Evolutionary conservation across 1,139 yeast genomes (phyloP), one percentile per base, ranked within the genome.

Genomic region (Candida dubliniensis): DNA sequence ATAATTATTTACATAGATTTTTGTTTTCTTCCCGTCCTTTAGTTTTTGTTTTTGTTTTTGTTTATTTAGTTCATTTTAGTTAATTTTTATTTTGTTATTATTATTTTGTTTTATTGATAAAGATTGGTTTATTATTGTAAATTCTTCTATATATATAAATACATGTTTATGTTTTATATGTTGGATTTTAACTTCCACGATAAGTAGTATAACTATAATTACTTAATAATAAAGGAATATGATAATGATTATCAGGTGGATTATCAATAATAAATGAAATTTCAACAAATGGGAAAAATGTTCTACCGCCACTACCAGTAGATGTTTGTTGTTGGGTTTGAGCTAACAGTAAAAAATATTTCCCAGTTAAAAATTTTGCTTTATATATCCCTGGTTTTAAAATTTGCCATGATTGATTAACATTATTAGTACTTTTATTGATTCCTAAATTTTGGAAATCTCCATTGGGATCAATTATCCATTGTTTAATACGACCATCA

Each of bases 171-270:
- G n/a, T n/a, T n/a, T n/a, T n/a, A n/a, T n/a, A n/a, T n/a, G n/a
- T n/a, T n/a, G n/a, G n/a, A n/a, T n/a, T n/a, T 45, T 49, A 84
- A 55, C 87, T 81, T 3, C 97, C 97, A 50, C 96, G 77, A 66
- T 90, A 90, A 0, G 96, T 90, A 12, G 95, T 81, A 66, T 89
- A 90, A 38, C 96, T 85, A 63, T 83, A 87, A 59, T 87, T 87
- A 36, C 96, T 82, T 45, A 90, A 70, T 45, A 90, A 71, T 51
- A 90, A 67, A 0, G 97, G 97, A 45, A 90, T 83, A 60, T 90
- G 97, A 64, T 88, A 90, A 63, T 90, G 96, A 33, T 77, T 67
- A 51, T 84, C 90, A 0, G 91, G 84, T 0, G 86, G 84, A 50
- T 74, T 69, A 9, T 74, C 75, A 6, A 89, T 79, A 36, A 76